These are phyloP conservation scores for Citrus reticulata DNA, from an alignment of 345 rosid genomes.

Conservation along the genomic window DNA sequence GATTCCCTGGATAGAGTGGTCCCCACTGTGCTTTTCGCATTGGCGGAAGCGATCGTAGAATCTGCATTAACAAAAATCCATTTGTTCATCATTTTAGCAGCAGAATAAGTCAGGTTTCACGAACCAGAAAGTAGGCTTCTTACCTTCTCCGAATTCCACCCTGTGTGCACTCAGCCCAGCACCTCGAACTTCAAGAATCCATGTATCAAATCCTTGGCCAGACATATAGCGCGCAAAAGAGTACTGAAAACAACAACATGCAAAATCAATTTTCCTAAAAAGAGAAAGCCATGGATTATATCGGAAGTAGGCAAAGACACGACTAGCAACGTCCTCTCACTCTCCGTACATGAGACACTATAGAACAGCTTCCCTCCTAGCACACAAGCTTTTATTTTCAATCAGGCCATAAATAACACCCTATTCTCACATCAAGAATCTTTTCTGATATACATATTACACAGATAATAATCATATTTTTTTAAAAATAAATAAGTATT, in stretches of 20 bases:
- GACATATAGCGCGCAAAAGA: conserved; percentile 87
- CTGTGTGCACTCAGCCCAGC: conserved; percentile 63
- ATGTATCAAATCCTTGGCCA: conserved; percentile 76
- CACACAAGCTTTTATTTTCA: background rate
- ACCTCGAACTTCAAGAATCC: conserved; percentile 88
- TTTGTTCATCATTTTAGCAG: background rate
- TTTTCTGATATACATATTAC: background rate
- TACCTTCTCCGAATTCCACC: conserved; percentile 24
- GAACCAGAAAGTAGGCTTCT: background rate
- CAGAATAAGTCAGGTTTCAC: background rate
- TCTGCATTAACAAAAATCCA: conserved; percentile 8
- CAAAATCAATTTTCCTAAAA: background rate
- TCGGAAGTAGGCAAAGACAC: background rate
- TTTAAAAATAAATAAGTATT: no score
- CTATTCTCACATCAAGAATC: background rate
- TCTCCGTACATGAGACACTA: background rate
- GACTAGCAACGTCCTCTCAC: background rate
- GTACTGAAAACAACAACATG: conserved; percentile 32
- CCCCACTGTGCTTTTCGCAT: conserved; percentile 3
- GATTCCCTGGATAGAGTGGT: conserved; percentile 14
- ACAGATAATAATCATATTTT: background rate
- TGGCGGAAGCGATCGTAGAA: conserved; percentile 8
- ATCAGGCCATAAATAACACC: background rate
- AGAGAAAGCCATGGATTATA: background rate
- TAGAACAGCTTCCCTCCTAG: background rate